Evolutionary conservation across 306 rosid species (phyloP).

Genomic region (Acacia acuminata): DNA sequence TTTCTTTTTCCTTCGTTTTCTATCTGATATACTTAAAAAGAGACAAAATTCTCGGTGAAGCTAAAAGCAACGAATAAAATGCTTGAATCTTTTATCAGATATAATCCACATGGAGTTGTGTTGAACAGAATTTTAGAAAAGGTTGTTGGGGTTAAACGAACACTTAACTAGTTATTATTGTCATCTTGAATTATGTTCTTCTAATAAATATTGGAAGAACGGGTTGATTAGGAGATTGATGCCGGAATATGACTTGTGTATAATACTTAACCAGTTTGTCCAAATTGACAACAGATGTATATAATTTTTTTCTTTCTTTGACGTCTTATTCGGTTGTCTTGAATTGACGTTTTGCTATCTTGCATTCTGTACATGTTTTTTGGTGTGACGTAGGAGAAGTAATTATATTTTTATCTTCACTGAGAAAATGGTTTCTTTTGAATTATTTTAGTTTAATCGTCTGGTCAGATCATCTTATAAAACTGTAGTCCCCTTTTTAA

Average conservation of each 20-base stretch:
- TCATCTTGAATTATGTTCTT: not conserved
- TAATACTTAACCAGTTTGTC: not conserved
- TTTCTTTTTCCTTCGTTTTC: not conserved
- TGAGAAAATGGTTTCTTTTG: not conserved
- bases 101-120: slow-evolving; percentile 1
- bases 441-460: not conserved
- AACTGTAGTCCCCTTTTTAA: slow-evolving; percentile 3
- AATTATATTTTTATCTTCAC: not conserved
- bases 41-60: not conserved
- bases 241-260: not conserved
- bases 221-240: not conserved
- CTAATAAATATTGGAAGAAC: not conserved
- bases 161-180: not conserved
- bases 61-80: not conserved
- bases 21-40: too few relatives aligned
- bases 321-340: not conserved
- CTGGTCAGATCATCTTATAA: slow-evolving; percentile 14
- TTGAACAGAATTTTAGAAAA: not conserved
- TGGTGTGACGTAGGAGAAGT: slow-evolving; percentile 1
- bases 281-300: not conserved
- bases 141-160: not conserved
- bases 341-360: slow-evolving; percentile 20
- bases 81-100: not conserved
- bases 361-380: slow-evolving; percentile 10
- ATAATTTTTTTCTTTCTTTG: not conserved